Evolutionary conservation across 768 basidiomycete species (phyloP), one percentile per base, ranked within the genome.

Genomic region (Leccinum ochraceum): DNA sequence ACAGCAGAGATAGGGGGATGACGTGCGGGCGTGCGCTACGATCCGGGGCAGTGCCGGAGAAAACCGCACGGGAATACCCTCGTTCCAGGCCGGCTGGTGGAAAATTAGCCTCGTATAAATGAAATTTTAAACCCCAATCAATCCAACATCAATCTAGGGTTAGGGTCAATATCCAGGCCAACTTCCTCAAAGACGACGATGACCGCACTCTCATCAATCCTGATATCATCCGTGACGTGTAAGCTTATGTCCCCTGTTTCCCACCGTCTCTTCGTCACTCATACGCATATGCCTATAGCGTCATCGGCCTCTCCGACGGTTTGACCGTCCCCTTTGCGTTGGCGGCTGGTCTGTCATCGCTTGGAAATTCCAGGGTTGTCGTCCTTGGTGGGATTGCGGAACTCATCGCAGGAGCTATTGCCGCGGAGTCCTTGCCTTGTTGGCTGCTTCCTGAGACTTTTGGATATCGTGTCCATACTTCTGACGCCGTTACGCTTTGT

Each of bases 321-420:
- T 77, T 95, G 54, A 95, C 94, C 0, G 93, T 96, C 1, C 94
- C 94, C 0, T 96, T 96, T 71, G 94, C 94, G 9, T 78, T 96
- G 42, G 86, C 94, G 3, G 94, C 94, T 5, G 94, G 94, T 58
- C 83, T 95, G 26, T 91, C 92, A 11, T 89, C 94, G 11, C 82
- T 97, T 42, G 95, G 95, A 51, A 87, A 91, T 60, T 94, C 93
- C 7, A 86, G 82, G 57, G 82, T 98, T n/a, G 97, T 99, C 63
- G 89, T 96, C 53, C 83, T 96, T 30, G 96, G 94, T 57, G 97
- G 97, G 16, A 78, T 97, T 37, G 96, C 97, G 1, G 97, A 99
- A 73, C 88, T 99, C 65, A 93, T 96, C 59, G 94, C 95, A 1
- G 97, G 97, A 6, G 92, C 95, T 13, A 92, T 98, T 51, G 3